Evolutionary conservation across 768 basidiomycete genomes (phyloP).

Genomic region (Suillus discolor): DNA sequence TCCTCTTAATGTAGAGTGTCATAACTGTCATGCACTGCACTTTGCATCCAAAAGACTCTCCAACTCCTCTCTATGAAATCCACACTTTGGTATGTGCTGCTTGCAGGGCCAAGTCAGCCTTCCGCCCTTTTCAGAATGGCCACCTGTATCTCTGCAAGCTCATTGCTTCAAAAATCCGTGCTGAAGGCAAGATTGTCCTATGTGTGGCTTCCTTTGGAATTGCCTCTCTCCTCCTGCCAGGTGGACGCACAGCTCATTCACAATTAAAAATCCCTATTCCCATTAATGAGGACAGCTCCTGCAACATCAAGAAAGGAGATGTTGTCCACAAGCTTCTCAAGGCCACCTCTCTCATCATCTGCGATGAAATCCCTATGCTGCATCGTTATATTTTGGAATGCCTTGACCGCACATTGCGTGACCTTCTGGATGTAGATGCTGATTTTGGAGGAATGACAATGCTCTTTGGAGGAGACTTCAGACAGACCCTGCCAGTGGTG

Average conservation of each 20-base stretch:
- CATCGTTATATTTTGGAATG: constrained; percentile 40
- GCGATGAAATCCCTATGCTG: constrained; percentile 47
- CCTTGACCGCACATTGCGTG: constrained; percentile 39
- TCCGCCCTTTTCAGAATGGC: too few species aligned
- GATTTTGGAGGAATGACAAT: constrained; percentile 44
- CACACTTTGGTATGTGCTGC: too few species aligned
- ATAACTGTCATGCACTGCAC: too few species aligned
- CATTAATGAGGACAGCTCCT: constrained; percentile 29
- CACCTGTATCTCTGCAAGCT: too few species aligned
- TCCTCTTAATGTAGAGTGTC: too few species aligned
- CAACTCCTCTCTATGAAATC: too few species aligned
- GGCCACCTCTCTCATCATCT: constrained; percentile 38
- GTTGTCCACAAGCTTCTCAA: constrained; percentile 35
- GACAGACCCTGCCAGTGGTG: constrained; percentile 50
- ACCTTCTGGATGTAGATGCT: constrained; percentile 29
- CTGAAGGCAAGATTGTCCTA: too few species aligned
- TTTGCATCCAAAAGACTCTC: too few species aligned
- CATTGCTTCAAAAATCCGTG: too few species aligned
- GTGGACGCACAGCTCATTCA: constrained; percentile 20
- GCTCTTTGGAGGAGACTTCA: constrained; percentile 52
- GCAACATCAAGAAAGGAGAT: constrained; percentile 36
- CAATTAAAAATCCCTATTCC: constrained; percentile 49
- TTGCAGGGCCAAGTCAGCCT: too few species aligned
- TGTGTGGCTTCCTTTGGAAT: too few species aligned
- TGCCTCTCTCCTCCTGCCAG: too few species aligned